Evolutionary conservation across 495 filamentous ascomycete genomes (phyloP).

Genomic region (Aspergillus ostianus): DNA sequence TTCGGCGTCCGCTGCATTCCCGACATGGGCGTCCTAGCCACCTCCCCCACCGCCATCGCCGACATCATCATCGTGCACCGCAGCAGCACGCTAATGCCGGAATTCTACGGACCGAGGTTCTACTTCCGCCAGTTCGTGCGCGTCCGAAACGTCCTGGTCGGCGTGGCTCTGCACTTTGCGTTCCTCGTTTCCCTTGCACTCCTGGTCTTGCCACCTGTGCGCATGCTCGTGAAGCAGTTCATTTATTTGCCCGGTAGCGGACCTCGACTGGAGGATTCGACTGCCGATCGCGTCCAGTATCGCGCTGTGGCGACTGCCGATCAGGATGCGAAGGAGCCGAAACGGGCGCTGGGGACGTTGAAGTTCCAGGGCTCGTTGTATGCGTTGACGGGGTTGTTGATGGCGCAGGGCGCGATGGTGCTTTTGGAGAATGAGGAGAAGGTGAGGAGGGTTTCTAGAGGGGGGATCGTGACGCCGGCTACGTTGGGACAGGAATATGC

Average conservation of each 20-base stretch:
- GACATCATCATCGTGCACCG: conserved; percentile 72
- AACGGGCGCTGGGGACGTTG: conserved; percentile 58
- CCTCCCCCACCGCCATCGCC: conserved; percentile 53
- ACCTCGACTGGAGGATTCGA: conserved; percentile 53
- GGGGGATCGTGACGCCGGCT: conserved; percentile 81
- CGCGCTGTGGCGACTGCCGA: conserved; percentile 66
- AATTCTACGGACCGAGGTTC: conserved; percentile 72
- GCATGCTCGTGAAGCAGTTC: conserved; percentile 51
- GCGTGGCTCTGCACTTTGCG: conserved; percentile 54
- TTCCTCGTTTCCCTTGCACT: conserved; percentile 51
- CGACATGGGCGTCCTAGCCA: conserved; percentile 66
- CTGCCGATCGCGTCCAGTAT: conserved; percentile 60
- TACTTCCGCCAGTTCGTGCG: conserved; percentile 66
- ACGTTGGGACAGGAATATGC: conserved; percentile 74
- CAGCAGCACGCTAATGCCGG: conserved; percentile 69
- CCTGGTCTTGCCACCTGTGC: conserved; percentile 53
- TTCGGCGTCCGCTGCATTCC: conserved; percentile 62
- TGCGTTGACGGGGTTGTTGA: conserved; percentile 62
- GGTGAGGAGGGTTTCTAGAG: conserved; percentile 54
- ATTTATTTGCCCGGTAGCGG: conserved; percentile 69
- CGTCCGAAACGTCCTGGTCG: conserved; percentile 58
- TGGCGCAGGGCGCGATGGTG: conserved; percentile 69
- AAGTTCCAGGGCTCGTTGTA: conserved; percentile 64
- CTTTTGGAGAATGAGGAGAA: conserved; percentile 63
- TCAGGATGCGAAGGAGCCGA: conserved; percentile 33